Evolutionary conservation across 306 rosid genomes (phyloP).

Genomic region (Lathyrus aphaca): DNA sequence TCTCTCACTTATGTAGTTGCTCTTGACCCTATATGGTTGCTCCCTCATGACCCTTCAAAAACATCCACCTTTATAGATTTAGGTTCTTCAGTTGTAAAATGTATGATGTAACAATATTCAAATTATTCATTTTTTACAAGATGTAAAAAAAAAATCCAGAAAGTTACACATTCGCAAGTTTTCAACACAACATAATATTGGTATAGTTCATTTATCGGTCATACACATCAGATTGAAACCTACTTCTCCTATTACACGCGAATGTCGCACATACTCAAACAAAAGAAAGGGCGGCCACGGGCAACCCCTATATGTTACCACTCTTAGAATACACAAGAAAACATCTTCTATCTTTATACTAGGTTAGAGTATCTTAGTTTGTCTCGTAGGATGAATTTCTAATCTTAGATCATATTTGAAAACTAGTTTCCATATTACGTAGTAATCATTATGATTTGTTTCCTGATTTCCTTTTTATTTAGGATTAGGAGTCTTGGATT

Average conservation of each 20-base stretch:
- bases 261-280: conserved; percentile 14
- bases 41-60: not conserved
- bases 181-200: conserved; percentile 22
- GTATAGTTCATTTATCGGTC: conserved; percentile 9
- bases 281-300: not conserved
- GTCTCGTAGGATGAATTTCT: not conserved
- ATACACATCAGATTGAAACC: conserved; percentile 7
- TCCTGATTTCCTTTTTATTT: not conserved
- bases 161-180: conserved; percentile 6
- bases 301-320: not conserved
- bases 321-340: not conserved
- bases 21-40: too few relatives aligned
- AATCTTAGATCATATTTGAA: not conserved
- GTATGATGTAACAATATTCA: conserved; percentile 23
- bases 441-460: not conserved
- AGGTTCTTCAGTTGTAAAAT: conserved; percentile 2
- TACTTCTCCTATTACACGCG: conserved; percentile 19
- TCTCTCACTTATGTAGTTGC: too few relatives aligned
- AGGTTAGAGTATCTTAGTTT: not conserved
- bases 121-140: conserved; percentile 22
- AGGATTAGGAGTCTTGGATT: not conserved
- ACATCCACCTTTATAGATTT: not conserved
- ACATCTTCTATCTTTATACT: not conserved
- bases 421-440: not conserved
- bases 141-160: conserved; percentile 14